Evolutionary conservation across 2,329 filamentous ascomycete species (phyloP).

Genomic region (Blumeria graminis): DNA sequence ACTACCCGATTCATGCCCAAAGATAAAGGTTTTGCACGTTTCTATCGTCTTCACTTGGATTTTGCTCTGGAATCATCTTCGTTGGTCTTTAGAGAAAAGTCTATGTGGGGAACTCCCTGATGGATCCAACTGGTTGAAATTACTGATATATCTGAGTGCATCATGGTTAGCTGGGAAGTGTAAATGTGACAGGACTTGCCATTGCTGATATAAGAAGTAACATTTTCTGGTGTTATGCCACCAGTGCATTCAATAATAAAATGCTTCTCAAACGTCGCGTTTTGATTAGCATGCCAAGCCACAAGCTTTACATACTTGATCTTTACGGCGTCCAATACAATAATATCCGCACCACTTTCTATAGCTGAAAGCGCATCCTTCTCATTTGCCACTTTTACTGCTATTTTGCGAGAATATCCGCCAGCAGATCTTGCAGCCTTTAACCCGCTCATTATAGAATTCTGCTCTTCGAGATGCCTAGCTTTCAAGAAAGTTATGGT

Average conservation of each 20-base stretch:
- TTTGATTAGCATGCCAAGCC: conserved; percentile 50
- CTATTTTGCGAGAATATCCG: conserved; percentile 81
- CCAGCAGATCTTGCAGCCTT: conserved; percentile 58
- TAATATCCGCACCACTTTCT: conserved; percentile 69
- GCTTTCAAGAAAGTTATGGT: conserved; percentile 99
- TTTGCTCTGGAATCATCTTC: conserved; percentile 4
- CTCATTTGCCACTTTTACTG: conserved; percentile 83
- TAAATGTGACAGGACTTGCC: conserved; percentile 22
- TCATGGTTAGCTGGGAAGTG: conserved; percentile 6
- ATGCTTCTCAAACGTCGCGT: conserved; percentile 48
- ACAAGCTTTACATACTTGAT: conserved; percentile 53
- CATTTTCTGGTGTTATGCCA: conserved; percentile 66
- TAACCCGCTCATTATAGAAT: conserved; percentile 70
- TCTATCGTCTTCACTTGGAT: too few species aligned
- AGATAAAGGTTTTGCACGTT: too few species aligned
- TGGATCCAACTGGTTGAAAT: conserved; percentile 93
- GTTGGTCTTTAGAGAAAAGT: conserved; percentile 84
- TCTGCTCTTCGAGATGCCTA: conserved; percentile 86
- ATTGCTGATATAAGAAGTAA: conserved; percentile 53
- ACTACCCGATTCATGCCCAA: too few species aligned
- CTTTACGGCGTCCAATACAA: conserved; percentile 94
- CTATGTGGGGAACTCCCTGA: conserved; percentile 78
- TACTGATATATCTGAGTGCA: conserved; percentile 56
- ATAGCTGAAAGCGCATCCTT: conserved; percentile 81
- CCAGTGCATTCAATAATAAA: conserved; percentile 90